Conservation (phyloP, 2,329 filamentous ascomycete species). For the Didymella exigua region DNA sequence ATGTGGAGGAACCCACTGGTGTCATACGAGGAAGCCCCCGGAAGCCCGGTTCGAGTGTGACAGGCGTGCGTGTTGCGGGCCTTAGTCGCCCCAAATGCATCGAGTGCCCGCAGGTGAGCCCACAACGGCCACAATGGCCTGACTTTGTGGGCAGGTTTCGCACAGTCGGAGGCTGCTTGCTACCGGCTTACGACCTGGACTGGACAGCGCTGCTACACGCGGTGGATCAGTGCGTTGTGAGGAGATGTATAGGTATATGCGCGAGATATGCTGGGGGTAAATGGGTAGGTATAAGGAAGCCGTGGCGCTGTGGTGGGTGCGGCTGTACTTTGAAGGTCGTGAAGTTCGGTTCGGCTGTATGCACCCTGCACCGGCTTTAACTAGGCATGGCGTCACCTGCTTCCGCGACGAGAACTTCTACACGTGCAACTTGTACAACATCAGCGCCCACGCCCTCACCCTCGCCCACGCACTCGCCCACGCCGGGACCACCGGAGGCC, state of each 20-base stretch:
- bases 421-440: neutral
- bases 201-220: too few relatives aligned
- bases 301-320: neutral
- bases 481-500: neutral
- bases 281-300: too few relatives aligned
- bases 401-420: neutral
- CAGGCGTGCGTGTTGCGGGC: neutral
- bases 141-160: constrained; percentile 18
- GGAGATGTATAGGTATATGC: neutral
- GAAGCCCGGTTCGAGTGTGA: constrained; percentile 6
- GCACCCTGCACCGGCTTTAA: neutral
- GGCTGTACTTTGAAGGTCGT: neutral
- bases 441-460: neutral
- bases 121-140: constrained; percentile 17
- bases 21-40: constrained; percentile 10
- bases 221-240: neutral
- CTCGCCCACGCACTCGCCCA: neutral
- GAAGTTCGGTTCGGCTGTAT: neutral
- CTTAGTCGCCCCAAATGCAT: neutral
- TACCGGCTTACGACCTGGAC: too few relatives aligned
- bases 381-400: neutral
- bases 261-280: too few relatives aligned
- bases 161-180: too few relatives aligned
- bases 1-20: constrained; percentile 2
- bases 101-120: too few relatives aligned